phyloP scores from a whole-genome alignment of 2,329 filamentous ascomycete genomes.

The Penicillium sp. region DNA sequence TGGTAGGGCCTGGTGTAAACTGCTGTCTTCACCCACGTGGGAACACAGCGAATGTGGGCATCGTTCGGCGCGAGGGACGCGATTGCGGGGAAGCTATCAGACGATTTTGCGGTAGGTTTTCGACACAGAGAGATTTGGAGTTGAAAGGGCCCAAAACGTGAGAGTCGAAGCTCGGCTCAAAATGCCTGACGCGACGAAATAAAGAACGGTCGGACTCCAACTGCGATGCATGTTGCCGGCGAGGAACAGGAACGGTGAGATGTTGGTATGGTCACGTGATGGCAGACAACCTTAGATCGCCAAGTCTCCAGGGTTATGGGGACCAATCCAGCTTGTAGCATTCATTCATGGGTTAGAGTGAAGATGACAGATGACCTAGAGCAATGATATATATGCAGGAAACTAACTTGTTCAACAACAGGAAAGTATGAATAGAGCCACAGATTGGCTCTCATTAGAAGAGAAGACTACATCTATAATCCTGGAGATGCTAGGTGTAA shows the following conservation, averaged over 20 bases:
- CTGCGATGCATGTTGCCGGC: constrained; percentile 1
- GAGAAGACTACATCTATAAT: neutral
- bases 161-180: constrained; percentile 1
- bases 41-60: constrained; percentile 32
- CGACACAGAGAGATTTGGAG: neutral
- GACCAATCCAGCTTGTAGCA: neutral
- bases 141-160: neutral
- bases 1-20: constrained; percentile 6
- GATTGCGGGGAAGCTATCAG: constrained; percentile 37
- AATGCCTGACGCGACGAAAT: constrained; percentile 8
- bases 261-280: constrained; percentile 18
- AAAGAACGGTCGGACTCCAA: constrained; percentile 2
- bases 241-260: constrained; percentile 12
- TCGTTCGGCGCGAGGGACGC: constrained; percentile 33
- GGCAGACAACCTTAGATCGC: neutral
- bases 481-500: neutral
- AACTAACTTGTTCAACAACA: neutral
- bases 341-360: neutral
- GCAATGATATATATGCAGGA: neutral
- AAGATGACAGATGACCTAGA: neutral
- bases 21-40: constrained; percentile 32
- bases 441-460: neutral
- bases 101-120: constrained; percentile 1
- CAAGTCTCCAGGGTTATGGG: neutral
- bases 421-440: neutral